A percentile compares a stretch with the other conserved stretches of the same genome.
Evolutionary conservation across 2,329 filamentous ascomycete species (phyloP).

Genomic region (Sporothrix protearum): DNA sequence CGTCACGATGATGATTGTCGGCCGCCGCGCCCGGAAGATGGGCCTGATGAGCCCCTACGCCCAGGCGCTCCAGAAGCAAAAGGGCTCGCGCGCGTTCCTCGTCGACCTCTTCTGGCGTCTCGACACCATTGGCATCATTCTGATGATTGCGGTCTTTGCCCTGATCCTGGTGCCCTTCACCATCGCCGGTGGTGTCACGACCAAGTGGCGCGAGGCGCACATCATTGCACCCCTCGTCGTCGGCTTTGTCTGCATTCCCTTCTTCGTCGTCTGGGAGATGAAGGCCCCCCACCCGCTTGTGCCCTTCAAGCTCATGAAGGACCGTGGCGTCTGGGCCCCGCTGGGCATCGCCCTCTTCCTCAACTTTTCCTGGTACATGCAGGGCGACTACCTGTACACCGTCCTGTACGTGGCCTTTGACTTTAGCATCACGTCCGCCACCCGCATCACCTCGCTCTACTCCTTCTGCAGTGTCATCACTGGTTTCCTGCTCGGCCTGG

Average conservation of each 20-base stretch:
- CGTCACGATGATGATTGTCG: conserved; percentile 43
- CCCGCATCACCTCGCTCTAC: conserved; percentile 59
- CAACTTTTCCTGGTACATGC: conserved; percentile 60
- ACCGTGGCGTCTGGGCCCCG: conserved; percentile 62
- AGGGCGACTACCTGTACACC: conserved; percentile 62
- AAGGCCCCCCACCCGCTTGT: conserved; percentile 52
- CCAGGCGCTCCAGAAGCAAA: conserved; percentile 29
- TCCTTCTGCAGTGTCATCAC: conserved; percentile 54
- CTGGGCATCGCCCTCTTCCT: conserved; percentile 56
- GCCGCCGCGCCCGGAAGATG: conserved; percentile 49
- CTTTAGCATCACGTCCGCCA: conserved; percentile 54
- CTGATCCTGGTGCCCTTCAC: conserved; percentile 46
- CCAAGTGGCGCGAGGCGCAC: conserved; percentile 39
- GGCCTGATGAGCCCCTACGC: conserved; percentile 43
- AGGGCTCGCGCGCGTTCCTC: conserved; percentile 32
- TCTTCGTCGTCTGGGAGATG: conserved; percentile 50
- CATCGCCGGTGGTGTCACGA: conserved; percentile 43
- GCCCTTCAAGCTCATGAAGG: conserved; percentile 58
- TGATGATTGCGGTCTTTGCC: conserved; percentile 46
- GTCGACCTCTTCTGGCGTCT: conserved; percentile 47
- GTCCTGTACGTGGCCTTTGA: conserved; percentile 60
- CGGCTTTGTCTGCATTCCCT: conserved; percentile 47
- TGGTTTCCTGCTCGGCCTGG: conserved; percentile 53
- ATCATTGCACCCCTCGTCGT: conserved; percentile 46
- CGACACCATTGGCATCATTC: conserved; percentile 45